phyloP scores from a whole-genome alignment of 2,329 filamentous ascomycete genomes.

The Cladosporium sp. region DNA sequence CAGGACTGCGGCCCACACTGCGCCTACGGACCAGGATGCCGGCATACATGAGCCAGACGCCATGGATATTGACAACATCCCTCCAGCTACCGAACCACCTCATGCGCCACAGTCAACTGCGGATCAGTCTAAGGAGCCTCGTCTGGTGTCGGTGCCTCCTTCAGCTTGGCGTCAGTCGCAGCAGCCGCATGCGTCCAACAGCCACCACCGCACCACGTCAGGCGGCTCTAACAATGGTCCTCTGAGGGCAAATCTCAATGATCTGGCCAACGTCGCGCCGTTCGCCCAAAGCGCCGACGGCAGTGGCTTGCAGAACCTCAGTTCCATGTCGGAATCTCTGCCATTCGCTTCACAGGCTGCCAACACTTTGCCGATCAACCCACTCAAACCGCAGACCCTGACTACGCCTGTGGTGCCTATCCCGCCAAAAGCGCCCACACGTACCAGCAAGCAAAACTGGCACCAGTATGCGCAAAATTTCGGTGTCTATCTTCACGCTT shows the following conservation, averaged over 20 bases:
- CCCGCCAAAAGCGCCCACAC: slow-evolving; percentile 40
- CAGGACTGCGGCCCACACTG: not conserved
- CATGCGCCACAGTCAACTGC: slow-evolving; percentile 19
- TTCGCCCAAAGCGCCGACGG: slow-evolving; percentile 47
- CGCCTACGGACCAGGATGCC: not conserved
- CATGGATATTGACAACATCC: slow-evolving; percentile 49
- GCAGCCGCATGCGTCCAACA: slow-evolving; percentile 21
- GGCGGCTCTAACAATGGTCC: slow-evolving; percentile 14
- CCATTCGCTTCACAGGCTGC: slow-evolving; percentile 60
- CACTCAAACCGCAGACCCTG: slow-evolving; percentile 49
- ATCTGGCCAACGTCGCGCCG: slow-evolving; percentile 47
- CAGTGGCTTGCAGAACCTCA: slow-evolving; percentile 55
- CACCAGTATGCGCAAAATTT: slow-evolving; percentile 55
- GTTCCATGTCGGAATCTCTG: slow-evolving; percentile 54
- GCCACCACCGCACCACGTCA: slow-evolving; percentile 24
- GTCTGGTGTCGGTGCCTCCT: slow-evolving; percentile 36
- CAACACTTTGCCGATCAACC: slow-evolving; percentile 43
- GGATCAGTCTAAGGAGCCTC: slow-evolving; percentile 29
- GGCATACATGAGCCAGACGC: slow-evolving; percentile 35
- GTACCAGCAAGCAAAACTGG: slow-evolving; percentile 51
- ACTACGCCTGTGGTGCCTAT: slow-evolving; percentile 53
- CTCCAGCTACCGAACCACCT: slow-evolving; percentile 31
- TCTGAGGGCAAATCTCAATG: slow-evolving; percentile 46
- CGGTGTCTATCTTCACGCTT: slow-evolving; percentile 57
- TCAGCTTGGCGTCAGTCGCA: slow-evolving; percentile 34